Percentiles rank a stretch among this genome's conserved stretches.
Evolutionary conservation across 1,139 yeast species (phyloP).

Genomic region (Nakaseomyces glabratus): DNA sequence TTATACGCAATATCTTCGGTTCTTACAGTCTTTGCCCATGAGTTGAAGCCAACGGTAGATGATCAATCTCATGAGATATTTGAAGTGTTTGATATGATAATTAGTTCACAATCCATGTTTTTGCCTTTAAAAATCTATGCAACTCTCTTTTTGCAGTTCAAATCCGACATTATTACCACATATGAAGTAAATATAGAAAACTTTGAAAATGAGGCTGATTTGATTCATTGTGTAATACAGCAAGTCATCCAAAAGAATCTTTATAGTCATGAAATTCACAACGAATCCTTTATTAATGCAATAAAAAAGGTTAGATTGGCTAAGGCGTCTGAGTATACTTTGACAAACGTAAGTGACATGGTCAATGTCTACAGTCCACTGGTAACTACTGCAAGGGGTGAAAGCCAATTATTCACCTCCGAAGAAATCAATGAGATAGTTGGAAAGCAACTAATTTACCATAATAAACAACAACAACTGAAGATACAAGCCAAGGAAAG

Average conservation of each 20-base stretch:
- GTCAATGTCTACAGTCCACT: conserved; percentile 23
- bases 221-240: conserved; percentile 27
- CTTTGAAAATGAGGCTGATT: conserved; percentile 25
- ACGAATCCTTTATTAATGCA: conserved; percentile 11
- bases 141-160: conserved; percentile 18
- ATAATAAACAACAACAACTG: neutral
- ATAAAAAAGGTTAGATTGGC: neutral
- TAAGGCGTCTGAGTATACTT: neutral
- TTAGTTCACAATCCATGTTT: conserved; percentile 24
- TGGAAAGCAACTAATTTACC: neutral
- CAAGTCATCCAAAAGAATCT: conserved; percentile 16
- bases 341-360: neutral
- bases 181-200: conserved; percentile 17
- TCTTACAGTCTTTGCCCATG: conserved; percentile 74
- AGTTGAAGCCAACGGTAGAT: conserved; percentile 28
- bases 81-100: conserved; percentile 26
- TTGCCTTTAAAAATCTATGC: conserved; percentile 25
- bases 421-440: neutral
- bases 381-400: conserved; percentile 13
- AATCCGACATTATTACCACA: conserved; percentile 16
- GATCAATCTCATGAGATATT: conserved; percentile 16
- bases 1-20: conserved; percentile 67
- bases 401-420: neutral
- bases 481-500: neutral
- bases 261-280: conserved; percentile 16